These are phyloP conservation scores for Irpex sp. DNA, from an alignment of 1,284 basidiomycete species.

Conservation along the genomic window DNA sequence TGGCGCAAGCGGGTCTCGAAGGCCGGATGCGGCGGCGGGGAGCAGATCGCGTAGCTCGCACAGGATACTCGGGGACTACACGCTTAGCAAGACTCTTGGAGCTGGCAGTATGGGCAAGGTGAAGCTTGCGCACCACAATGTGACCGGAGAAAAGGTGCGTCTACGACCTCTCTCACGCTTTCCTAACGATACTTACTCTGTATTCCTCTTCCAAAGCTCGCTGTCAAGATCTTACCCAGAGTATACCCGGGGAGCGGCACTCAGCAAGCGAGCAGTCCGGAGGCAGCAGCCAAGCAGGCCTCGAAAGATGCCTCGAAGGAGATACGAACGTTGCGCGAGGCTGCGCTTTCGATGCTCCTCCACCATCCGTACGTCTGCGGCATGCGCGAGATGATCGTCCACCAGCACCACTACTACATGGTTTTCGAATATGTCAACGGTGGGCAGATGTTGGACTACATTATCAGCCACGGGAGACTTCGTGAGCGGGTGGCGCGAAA, in stretches of 20 bases:
- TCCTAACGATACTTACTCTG: not conserved
- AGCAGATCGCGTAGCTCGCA: slow-evolving; percentile 53
- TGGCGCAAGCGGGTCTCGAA: slow-evolving; percentile 35
- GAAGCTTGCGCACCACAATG: slow-evolving; percentile 92
- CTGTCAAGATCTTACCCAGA: slow-evolving; percentile 97
- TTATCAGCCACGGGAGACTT: slow-evolving; percentile 97
- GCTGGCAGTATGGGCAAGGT: slow-evolving; percentile 99
- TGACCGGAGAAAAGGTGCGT: slow-evolving; percentile 91
- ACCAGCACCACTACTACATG: slow-evolving; percentile 99
- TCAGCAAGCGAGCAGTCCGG: slow-evolving; percentile 53
- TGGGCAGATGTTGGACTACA: slow-evolving; percentile 99
- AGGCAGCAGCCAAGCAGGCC: slow-evolving; percentile 83
- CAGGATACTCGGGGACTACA: slow-evolving; percentile 92
- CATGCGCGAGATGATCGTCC: slow-evolving; percentile 98
- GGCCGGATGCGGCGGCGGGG: slow-evolving; percentile 37
- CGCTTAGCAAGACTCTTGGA: slow-evolving; percentile 95
- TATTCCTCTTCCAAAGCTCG: slow-evolving; percentile 67
- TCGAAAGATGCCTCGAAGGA: slow-evolving; percentile 96
- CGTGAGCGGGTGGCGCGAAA: slow-evolving; percentile 95
- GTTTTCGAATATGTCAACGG: slow-evolving; percentile 99
- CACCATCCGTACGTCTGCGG: slow-evolving; percentile 99
- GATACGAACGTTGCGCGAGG: slow-evolving; percentile 95
- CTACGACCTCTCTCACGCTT: not conserved
- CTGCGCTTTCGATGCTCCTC: slow-evolving; percentile 92
- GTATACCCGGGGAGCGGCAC: slow-evolving; percentile 60